Evolutionary conservation across 306 rosid genomes (phyloP).

Genomic region (Styphnolobium japonicum): DNA sequence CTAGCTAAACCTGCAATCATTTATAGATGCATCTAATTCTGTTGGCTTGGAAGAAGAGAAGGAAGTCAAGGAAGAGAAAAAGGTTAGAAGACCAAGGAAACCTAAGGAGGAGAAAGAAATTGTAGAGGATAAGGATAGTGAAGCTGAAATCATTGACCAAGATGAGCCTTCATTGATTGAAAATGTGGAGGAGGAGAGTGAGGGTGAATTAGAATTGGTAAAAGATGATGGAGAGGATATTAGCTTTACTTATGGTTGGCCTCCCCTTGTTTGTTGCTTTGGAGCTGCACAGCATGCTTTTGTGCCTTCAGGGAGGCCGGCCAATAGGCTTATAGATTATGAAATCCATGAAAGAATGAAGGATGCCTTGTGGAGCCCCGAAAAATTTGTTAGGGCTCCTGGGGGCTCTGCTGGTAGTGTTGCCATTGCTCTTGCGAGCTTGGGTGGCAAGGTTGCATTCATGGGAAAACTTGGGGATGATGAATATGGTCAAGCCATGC

Average conservation of each 20-base stretch:
- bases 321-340: conserved; percentile 72
- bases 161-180: conserved; percentile 50
- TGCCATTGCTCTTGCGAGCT: conserved; percentile 83
- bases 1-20: conserved; percentile 30
- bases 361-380: conserved; percentile 79
- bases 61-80: conserved; percentile 48
- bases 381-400: conserved; percentile 76
- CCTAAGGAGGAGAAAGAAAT: conserved; percentile 43
- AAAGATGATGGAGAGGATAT: conserved; percentile 76
- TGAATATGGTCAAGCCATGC: conserved; percentile 74
- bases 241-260: conserved; percentile 82
- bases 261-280: conserved; percentile 97
- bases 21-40: conserved; percentile 53
- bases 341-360: conserved; percentile 78
- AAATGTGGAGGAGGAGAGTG: conserved; percentile 53
- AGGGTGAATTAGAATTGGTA: conserved; percentile 44
- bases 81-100: conserved; percentile 54
- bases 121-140: conserved; percentile 39
- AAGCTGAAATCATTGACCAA: conserved; percentile 45
- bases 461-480: conserved; percentile 98
- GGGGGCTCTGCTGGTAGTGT: conserved; percentile 85
- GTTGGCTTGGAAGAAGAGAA: conserved; percentile 52
- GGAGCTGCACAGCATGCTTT: conserved; percentile 92
- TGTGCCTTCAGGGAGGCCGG: conserved; percentile 85
- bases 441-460: conserved; percentile 94